Percentiles rank a stretch among this genome's conserved stretches.
Conservation (phyloP, 805 yeast species). For the Yarrowia porcina region DNA sequence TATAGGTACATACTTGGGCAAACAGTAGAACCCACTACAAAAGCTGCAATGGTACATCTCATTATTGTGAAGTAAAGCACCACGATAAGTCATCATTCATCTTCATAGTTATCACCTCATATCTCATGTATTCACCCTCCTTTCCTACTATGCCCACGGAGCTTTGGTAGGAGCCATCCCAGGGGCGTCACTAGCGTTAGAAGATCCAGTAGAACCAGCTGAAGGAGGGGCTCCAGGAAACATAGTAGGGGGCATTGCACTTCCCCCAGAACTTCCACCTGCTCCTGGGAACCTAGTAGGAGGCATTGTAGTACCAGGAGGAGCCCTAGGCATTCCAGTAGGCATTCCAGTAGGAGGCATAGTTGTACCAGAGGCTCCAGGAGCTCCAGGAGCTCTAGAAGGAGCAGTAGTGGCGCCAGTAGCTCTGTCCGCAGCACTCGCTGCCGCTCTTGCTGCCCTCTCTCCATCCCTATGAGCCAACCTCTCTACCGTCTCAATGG, state of each 20-base stretch:
- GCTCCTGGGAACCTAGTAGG: not conserved
- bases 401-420: not conserved
- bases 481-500: not conserved
- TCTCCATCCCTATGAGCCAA: slow-evolving; percentile 6
- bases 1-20: too few relatives aligned
- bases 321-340: not conserved
- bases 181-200: not conserved
- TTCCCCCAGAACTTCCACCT: not conserved
- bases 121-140: too few relatives aligned
- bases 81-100: too few relatives aligned
- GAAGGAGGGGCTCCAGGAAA: too few relatives aligned
- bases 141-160: slow-evolving; percentile 27
- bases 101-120: too few relatives aligned
- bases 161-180: slow-evolving; percentile 22
- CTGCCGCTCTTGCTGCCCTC: not conserved
- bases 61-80: too few relatives aligned
- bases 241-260: not conserved
- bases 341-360: not conserved
- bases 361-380: too few relatives aligned
- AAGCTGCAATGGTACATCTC: too few relatives aligned
- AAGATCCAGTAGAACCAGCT: too few relatives aligned
- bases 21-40: too few relatives aligned
- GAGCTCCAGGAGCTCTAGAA: not conserved
- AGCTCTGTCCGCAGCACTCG: not conserved
- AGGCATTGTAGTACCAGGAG: too few relatives aligned